Conservation (phyloP, 2,329 filamentous ascomycete species). For the Trichoderma koningiopsis region DNA sequence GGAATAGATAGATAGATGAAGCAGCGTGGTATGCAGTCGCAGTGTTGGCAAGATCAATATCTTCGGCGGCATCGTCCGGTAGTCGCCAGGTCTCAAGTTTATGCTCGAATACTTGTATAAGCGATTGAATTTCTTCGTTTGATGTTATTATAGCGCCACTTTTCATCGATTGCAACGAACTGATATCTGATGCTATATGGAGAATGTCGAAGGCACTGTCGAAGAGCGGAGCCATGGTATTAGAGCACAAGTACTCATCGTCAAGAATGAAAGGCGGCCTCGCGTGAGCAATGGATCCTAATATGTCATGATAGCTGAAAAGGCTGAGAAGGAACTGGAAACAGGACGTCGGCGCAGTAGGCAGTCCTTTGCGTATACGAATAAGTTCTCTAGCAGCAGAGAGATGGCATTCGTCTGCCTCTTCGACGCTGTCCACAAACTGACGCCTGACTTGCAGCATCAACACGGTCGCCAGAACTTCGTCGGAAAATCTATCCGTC, state of each 20-base stretch:
- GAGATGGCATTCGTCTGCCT: not conserved
- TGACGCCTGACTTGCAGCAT: slow-evolving; percentile 6
- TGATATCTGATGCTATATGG: not conserved
- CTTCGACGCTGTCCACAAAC: not conserved
- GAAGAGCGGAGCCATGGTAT: not conserved
- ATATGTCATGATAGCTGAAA: not conserved
- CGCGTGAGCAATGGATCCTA: slow-evolving; percentile 1
- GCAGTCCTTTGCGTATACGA: not conserved
- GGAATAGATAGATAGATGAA: not conserved
- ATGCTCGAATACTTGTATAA: not conserved
- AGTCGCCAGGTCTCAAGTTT: not conserved
- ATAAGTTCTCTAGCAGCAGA: slow-evolving; percentile 2
- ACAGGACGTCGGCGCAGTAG: not conserved
- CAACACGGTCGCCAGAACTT: not conserved
- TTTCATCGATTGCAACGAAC: not conserved
- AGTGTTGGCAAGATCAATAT: not conserved
- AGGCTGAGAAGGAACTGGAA: not conserved
- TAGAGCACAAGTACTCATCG: not conserved
- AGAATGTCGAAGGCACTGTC: not conserved
- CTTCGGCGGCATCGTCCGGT: not conserved
- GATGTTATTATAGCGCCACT: not conserved
- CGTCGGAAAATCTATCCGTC: not conserved
- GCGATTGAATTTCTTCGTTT: not conserved
- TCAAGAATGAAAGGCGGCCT: not conserved
- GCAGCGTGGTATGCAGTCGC: not conserved